A percentile compares a stretch with the other conserved stretches of the same genome.
Evolutionary conservation across 352 stramenopile species (phyloP).

Genomic region (Pythium sp.): DNA sequence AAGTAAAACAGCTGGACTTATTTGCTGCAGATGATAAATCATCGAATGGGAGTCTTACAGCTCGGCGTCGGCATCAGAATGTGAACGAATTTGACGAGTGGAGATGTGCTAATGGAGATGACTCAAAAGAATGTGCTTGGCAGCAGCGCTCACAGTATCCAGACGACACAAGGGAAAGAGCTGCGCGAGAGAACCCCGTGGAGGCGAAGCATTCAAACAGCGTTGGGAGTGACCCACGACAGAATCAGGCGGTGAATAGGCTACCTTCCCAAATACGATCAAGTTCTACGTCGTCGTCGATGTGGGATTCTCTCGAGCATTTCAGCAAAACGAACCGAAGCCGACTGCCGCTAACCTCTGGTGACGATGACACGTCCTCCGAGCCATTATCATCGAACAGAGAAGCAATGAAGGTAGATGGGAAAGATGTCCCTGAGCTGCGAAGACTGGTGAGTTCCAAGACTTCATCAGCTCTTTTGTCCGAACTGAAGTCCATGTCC

Average conservation of each 20-base stretch:
- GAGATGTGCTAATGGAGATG: neutral
- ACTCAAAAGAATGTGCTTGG: neutral
- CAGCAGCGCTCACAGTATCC: neutral
- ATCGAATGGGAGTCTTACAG: slow-evolving; percentile 4
- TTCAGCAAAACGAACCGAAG: slow-evolving; percentile 76
- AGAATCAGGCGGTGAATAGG: neutral
- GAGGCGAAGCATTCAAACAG: neutral
- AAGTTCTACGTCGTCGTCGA: slow-evolving; percentile 11
- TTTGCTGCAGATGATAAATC: slow-evolving; percentile 12
- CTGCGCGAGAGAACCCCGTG: neutral
- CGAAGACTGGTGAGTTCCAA: neutral
- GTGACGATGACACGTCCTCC: neutral
- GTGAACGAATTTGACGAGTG: neutral
- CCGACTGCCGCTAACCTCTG: slow-evolving; percentile 32
- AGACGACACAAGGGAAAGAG: neutral
- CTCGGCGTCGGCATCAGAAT: slow-evolving; percentile 10
- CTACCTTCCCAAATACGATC: neutral
- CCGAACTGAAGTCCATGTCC: slow-evolving; percentile 8
- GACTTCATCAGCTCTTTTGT: slow-evolving; percentile 15
- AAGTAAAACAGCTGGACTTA: slow-evolving; percentile 15
- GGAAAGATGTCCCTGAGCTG: neutral
- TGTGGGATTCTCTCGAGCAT: slow-evolving; percentile 77
- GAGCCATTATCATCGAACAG: neutral
- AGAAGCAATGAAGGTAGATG: neutral
- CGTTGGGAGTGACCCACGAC: neutral